A percentile compares a stretch with the other conserved stretches of the same genome.
These are phyloP conservation scores for Boletus insuetus DNA, from an alignment of 768 basidiomycete genomes.

Conservation along the genomic window DNA sequence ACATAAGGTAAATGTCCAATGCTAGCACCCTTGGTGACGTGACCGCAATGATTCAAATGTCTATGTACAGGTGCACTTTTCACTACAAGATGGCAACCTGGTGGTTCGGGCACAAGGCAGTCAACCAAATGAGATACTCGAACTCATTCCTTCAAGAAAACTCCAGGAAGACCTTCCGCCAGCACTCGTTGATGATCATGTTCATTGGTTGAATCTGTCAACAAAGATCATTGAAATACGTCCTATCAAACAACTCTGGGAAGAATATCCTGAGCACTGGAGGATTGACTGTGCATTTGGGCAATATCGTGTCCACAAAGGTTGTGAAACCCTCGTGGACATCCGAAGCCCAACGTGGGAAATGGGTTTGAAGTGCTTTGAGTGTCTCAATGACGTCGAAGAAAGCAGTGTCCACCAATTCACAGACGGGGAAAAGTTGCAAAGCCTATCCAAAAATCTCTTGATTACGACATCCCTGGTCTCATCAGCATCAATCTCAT, in stretches of 20 bases:
- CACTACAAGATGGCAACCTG: background rate
- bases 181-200: no score
- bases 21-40: no score
- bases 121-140: background rate
- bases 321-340: background rate
- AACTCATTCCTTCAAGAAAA: constrained; percentile 16
- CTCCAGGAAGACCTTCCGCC: constrained; percentile 21
- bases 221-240: background rate
- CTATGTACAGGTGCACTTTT: constrained; percentile 13
- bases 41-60: background rate
- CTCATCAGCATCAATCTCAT: background rate
- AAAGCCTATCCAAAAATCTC: background rate
- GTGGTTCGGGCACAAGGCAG: constrained; percentile 5
- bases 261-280: background rate
- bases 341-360: background rate
- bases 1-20: background rate
- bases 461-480: background rate
- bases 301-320: background rate
- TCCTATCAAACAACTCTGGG: background rate
- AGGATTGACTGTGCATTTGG: background rate
- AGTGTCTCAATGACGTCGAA: background rate
- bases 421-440: no score
- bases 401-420: no score
- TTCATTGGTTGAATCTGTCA: background rate
- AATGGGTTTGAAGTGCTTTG: background rate